Conservation (phyloP, 345 rosid species). For the Combretum micranthum region DNA sequence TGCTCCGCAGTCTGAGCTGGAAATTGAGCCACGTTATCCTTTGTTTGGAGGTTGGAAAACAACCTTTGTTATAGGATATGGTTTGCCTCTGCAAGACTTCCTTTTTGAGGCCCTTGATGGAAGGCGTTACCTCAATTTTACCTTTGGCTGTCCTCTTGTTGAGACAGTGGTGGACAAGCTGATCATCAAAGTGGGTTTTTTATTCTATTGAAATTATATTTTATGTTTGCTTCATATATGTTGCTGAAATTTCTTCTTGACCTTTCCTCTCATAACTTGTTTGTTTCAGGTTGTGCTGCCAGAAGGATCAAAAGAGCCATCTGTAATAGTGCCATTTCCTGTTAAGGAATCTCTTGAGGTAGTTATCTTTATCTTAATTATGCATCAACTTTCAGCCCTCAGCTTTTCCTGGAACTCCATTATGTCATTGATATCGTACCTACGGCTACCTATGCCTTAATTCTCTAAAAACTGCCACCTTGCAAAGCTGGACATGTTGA, state of each 20-base stretch:
- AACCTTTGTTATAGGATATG: slow-evolving; percentile 86
- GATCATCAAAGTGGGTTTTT: slow-evolving; percentile 63
- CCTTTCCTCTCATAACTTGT: slow-evolving; percentile 8
- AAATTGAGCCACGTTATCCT: slow-evolving; percentile 93
- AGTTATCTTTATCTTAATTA: slow-evolving; percentile 11
- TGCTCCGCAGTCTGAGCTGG: slow-evolving; percentile 83
- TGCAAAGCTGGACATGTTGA: not conserved
- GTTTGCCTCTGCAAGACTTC: slow-evolving; percentile 82
- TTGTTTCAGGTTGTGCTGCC: slow-evolving; percentile 88
- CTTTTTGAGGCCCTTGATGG: slow-evolving; percentile 86
- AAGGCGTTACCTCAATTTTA: slow-evolving; percentile 90
- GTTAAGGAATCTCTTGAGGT: slow-evolving; percentile 82
- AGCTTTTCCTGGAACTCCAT: not conserved
- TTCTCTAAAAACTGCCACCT: no score
- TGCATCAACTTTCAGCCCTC: not conserved
- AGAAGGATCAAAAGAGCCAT: slow-evolving; percentile 92
- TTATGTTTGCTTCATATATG: not conserved
- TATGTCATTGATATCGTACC: not conserved
- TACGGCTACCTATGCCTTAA: no score
- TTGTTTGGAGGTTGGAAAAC: slow-evolving; percentile 99
- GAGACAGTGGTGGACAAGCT: slow-evolving; percentile 87
- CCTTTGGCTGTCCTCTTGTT: slow-evolving; percentile 85
- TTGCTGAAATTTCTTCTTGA: not conserved
- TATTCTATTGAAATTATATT: slow-evolving; percentile 1
- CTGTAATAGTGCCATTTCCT: slow-evolving; percentile 70